Evolutionary conservation across 2,329 filamentous ascomycete species (phyloP).

Genomic region (Xylariaceae sp.): DNA sequence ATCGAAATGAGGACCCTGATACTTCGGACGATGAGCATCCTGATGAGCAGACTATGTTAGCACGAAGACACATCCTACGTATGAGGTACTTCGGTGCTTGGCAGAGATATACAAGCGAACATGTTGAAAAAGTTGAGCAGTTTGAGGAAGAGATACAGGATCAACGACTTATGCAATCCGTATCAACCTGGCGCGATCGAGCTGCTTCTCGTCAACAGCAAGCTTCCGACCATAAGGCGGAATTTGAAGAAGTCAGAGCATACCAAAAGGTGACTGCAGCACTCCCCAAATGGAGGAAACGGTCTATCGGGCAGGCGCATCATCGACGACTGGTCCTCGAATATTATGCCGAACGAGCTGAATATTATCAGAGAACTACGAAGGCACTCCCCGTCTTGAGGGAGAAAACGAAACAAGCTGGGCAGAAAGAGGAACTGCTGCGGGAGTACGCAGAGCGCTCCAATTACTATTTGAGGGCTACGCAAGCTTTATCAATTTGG

Average conservation of each 20-base stretch:
- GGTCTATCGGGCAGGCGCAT: conserved; percentile 15
- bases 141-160: conserved; percentile 24
- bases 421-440: conserved; percentile 24
- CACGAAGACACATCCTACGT: conserved; percentile 34
- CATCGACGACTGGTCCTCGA: conserved; percentile 22
- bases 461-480: conserved; percentile 29
- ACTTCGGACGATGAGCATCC: conserved; percentile 21
- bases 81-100: conserved; percentile 34
- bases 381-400: conserved; percentile 24
- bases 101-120: conserved; percentile 30
- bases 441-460: conserved; percentile 28
- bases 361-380: conserved; percentile 30
- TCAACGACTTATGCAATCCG: conserved; percentile 13
- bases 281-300: conserved; percentile 28
- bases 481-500: conserved; percentile 30
- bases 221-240: conserved; percentile 19
- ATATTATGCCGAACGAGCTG: conserved; percentile 27
- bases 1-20: conserved; percentile 7
- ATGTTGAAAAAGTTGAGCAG: conserved; percentile 24
- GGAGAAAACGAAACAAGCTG: conserved; percentile 19
- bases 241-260: conserved; percentile 21
- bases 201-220: conserved; percentile 20
- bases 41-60: conserved; percentile 33
- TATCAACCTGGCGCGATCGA: conserved; percentile 25
- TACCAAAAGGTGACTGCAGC: conserved; percentile 23